Conservation (phyloP, 345 rosid species). For the Melaleuca quinquenervia region DNA sequence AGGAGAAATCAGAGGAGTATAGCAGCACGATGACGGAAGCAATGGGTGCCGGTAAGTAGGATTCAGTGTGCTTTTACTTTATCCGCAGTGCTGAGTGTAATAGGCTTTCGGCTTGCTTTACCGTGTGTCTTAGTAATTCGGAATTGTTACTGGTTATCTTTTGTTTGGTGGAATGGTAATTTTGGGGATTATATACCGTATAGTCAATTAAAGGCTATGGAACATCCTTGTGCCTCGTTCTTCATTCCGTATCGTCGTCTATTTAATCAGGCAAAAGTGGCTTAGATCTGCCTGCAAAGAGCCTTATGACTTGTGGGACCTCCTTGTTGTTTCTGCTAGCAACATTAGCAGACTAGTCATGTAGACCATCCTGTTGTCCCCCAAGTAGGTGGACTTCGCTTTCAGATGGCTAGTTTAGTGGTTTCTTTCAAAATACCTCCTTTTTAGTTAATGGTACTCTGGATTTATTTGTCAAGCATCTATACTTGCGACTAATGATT, state of each 20-base stretch:
- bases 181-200: not conserved
- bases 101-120: no score
- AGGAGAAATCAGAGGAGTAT: slow-evolving; percentile 63
- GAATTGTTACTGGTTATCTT: fast-evolving
- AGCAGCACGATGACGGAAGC: slow-evolving; percentile 93
- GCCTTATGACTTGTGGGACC: not conserved
- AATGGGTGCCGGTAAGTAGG: slow-evolving; percentile 87
- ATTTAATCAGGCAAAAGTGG: no score
- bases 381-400: not conserved
- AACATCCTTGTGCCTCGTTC: not conserved
- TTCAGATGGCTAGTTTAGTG: not conserved
- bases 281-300: not conserved
- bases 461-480: not conserved
- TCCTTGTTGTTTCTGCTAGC: not conserved
- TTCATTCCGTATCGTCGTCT: not conserved
- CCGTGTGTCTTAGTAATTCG: not conserved
- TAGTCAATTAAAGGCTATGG: not conserved
- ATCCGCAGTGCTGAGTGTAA: not conserved
- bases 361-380: not conserved
- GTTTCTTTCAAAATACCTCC: not conserved
- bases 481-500: slow-evolving; percentile 2
- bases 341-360: not conserved
- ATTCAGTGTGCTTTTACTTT: not conserved
- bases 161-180: not conserved
- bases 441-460: not conserved